Base-by-base conservation (phyloP, 768 basidiomycete genomes). In the Rubroboletus satanas region DNA sequence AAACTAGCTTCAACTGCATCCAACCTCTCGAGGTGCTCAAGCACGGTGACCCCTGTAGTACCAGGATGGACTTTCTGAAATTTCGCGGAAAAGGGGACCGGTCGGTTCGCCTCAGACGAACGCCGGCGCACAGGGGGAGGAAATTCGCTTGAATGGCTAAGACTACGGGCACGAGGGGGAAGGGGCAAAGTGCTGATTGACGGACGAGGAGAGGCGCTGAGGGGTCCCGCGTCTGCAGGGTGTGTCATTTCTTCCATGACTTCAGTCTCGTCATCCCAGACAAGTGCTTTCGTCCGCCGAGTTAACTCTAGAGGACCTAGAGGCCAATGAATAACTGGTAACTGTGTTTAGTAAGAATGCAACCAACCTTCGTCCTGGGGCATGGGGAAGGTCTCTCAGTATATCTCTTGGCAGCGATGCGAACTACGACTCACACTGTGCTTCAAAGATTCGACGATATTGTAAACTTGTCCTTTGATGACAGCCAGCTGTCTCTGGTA, bases 401-500 rank as follows among this genome's bases (percentile, higher is more conserved):
- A 37, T 3, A 9, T 33, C 44, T 43, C 31, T 45, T 37, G 8
- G 28, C 14, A n/a, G 14, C 17, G 12, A 42, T 43, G 31, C 23
- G n/a, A 63, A 52, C 31, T 36, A 46, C 28, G 10, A 77, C 85
- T 68, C 66, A 90, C 90, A 18, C 75, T 66, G 66, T 93, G 91
- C 62, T 80, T 85, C 48, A 93, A 73, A 2, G 89, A 92, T 67
- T 93, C 88, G 2, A 94, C 79, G 36, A 95, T 87, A 62, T 94
- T 93, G 82, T 87, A 92, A 39, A 89, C 93, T 67, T 95, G 93
- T 12, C 91, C 93, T 73, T 95, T 95, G 55, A 96, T 87, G 5
- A 96, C 91, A n/a, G 91, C 87, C 52, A 95, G 72, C 78, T 96
- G 93, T 56, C 87, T 78, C 87, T 90, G 64, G 28, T 46, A 11